These are phyloP conservation scores for Aspergillus sp. DNA, from an alignment of 2,329 filamentous ascomycete species.

Conservation along the genomic window DNA sequence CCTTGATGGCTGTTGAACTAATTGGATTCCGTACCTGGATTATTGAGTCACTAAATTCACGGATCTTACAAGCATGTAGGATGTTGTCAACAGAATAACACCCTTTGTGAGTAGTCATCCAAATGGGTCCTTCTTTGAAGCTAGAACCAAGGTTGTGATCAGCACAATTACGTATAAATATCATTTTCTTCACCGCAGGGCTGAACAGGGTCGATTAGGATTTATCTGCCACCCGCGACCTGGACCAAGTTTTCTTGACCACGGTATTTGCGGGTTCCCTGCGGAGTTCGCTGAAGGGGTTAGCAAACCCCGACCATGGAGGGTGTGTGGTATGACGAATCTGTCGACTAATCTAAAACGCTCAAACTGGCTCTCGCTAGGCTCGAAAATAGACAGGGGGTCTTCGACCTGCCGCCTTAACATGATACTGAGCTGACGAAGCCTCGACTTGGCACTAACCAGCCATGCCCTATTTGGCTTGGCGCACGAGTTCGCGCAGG, in stretches of 20 bases:
- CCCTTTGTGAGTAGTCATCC: neutral
- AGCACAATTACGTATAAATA: neutral
- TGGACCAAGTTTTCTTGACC: neutral
- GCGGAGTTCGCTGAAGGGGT: neutral
- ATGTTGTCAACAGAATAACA: no score
- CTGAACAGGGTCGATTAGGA: neutral
- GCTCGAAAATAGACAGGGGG: neutral
- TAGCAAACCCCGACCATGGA: neutral
- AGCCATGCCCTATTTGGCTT: neutral
- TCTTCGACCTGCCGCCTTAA: neutral
- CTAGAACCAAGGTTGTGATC: neutral
- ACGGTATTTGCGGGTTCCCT: neutral
- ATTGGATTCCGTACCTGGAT: no score
- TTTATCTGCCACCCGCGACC: neutral
- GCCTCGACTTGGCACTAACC: neutral
- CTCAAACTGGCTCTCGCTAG: neutral
- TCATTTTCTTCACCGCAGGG: neutral
- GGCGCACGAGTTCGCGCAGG: neutral
- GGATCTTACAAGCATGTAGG: no score
- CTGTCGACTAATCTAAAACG: neutral
- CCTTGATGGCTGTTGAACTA: no score
- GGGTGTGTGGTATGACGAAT: neutral
- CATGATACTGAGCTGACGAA: conserved; percentile 9
- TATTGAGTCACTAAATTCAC: no score
- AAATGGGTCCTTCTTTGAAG: no score